Percentiles rank a stretch among this genome's conserved stretches.
phyloP scores from a whole-genome alignment of 352 stramenopile genomes.

The Aphanomyces euteiches region DNA sequence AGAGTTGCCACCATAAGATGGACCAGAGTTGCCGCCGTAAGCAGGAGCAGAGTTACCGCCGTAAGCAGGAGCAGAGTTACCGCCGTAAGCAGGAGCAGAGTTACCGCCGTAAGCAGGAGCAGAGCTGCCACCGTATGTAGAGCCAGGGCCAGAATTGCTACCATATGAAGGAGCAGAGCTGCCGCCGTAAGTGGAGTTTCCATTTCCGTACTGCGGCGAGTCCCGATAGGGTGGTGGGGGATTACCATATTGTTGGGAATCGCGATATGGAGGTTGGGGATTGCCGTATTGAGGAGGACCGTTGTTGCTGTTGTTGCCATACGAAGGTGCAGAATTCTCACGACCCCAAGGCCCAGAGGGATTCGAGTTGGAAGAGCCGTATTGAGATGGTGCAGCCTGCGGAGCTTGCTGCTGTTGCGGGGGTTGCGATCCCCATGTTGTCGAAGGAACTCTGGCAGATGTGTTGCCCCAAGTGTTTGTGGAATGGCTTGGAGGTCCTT shows the following conservation, averaged over 20 bases:
- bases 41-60: neutral
- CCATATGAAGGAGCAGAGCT: neutral
- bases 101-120: neutral
- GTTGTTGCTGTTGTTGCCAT: neutral
- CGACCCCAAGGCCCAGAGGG: neutral
- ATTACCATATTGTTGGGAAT: neutral
- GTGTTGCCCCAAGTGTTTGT: neutral
- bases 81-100: neutral
- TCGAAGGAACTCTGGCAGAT: neutral
- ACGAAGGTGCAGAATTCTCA: neutral
- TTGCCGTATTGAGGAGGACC: slow-evolving; percentile 20
- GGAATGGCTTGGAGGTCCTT: neutral
- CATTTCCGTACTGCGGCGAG: neutral
- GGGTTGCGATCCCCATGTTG: neutral
- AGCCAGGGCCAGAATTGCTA: neutral
- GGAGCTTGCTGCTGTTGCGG: neutral
- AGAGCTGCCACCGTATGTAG: neutral
- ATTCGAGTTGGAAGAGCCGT: neutral
- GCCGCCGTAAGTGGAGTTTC: neutral
- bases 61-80: neutral
- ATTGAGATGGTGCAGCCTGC: neutral
- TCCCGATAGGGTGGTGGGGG: neutral
- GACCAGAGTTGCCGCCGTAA: neutral
- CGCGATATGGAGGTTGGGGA: neutral
- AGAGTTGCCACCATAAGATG: neutral